Percentiles rank a stretch among this genome's conserved stretches.
Evolutionary conservation across 371 early-diverging fungal genomes (phyloP).

Genomic region (Mucor mucedo): DNA sequence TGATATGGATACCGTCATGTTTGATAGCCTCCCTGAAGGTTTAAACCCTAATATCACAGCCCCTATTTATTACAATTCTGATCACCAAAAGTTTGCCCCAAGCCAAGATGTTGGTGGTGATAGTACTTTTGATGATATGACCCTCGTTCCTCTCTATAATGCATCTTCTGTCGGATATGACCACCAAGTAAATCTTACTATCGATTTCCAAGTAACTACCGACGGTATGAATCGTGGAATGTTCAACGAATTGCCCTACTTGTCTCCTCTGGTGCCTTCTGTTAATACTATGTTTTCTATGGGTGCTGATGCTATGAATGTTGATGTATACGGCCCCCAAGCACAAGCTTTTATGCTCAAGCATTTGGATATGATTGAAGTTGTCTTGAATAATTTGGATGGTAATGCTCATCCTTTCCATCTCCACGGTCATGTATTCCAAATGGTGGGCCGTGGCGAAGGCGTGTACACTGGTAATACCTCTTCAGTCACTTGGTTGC

Average conservation of each 20-base stretch:
- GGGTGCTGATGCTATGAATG: conserved; percentile 51
- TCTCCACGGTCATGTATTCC: conserved; percentile 80
- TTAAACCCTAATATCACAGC: conserved; percentile 42
- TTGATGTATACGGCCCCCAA: conserved; percentile 65
- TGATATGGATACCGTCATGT: conserved; percentile 76
- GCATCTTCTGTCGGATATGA: conserved; percentile 45
- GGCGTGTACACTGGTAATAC: conserved; percentile 32
- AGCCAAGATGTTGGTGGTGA: conserved; percentile 33
- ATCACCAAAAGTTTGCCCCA: conserved; percentile 38
- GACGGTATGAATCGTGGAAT: conserved; percentile 79
- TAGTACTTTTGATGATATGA: conserved; percentile 49
- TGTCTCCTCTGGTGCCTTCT: conserved; percentile 65
- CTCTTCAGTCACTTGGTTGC: conserved; percentile 26
- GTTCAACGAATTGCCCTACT: conserved; percentile 75
- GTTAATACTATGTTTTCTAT: conserved; percentile 66
- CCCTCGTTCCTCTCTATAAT: conserved; percentile 43
- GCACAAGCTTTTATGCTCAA: conserved; percentile 53
- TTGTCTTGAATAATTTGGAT: conserved; percentile 71
- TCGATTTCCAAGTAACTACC: conserved; percentile 61
- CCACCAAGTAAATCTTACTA: conserved; percentile 53
- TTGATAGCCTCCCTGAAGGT: conserved; percentile 61
- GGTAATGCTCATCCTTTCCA: conserved; percentile 76
- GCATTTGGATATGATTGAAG: conserved; percentile 48
- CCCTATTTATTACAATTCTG: conserved; percentile 53
- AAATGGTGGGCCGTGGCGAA: conserved; percentile 56